Evolutionary conservation across 2,329 filamentous ascomycete species (phyloP).

Genomic region (Lasiodiplodia gonubiensis): DNA sequence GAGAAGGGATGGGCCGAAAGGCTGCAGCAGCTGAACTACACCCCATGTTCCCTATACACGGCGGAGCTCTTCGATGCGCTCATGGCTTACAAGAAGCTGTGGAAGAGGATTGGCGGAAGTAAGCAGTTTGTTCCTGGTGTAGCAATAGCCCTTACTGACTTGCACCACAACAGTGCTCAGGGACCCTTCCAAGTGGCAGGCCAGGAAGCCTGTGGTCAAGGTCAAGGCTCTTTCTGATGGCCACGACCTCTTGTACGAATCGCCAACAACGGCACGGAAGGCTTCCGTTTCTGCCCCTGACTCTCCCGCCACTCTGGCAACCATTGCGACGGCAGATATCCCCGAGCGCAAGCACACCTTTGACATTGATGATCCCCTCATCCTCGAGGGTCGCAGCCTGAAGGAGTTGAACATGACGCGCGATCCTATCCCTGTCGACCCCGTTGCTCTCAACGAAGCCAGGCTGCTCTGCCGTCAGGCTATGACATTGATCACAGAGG

Average conservation of each 20-base stretch:
- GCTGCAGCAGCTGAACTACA: conserved; percentile 41
- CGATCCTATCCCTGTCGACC: conserved; percentile 38
- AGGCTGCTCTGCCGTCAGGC: conserved; percentile 38
- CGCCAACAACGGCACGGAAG: neutral
- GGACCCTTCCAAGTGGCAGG: conserved; percentile 14
- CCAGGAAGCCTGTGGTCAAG: conserved; percentile 7
- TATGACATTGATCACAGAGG: conserved; percentile 42
- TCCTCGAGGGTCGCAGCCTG: conserved; percentile 33
- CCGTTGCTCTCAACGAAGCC: conserved; percentile 39
- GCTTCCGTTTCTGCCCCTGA: neutral
- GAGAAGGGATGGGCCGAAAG: conserved; percentile 36
- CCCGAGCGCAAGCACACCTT: conserved; percentile 38
- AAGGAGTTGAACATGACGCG: conserved; percentile 33
- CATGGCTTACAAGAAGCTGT: conserved; percentile 43
- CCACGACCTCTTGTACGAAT: conserved; percentile 12
- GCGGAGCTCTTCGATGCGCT: conserved; percentile 41
- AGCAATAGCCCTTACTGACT: neutral
- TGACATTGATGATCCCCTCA: conserved; percentile 34
- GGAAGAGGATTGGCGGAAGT: conserved; percentile 41
- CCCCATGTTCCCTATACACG: conserved; percentile 42
- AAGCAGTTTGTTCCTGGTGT: conserved; percentile 9
- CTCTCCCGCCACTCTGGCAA: neutral
- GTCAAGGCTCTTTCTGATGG: neutral
- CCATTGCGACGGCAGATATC: neutral
- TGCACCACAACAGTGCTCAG: conserved; percentile 6